Percentiles rank a stretch among this genome's conserved stretches.
These are phyloP conservation scores for Kodamaea arcana DNA, from an alignment of 1,139 yeast species.

Conservation along the genomic window DNA sequence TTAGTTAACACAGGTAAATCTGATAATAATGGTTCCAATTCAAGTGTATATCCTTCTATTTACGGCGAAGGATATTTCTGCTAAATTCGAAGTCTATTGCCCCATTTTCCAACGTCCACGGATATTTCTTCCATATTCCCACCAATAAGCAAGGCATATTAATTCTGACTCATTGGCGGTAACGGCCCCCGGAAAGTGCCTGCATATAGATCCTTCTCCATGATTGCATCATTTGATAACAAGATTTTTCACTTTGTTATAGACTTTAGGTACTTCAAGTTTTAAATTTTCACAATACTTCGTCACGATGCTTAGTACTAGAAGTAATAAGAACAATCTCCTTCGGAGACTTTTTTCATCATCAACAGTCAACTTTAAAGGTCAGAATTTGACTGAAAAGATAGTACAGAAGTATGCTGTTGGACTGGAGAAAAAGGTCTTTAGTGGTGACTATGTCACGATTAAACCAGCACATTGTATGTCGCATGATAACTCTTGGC, in stretches of 20 bases:
- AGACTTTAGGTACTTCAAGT: background rate
- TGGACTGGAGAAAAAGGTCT: slow-evolving; percentile 69
- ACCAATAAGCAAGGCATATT: background rate
- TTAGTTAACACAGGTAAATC: no score
- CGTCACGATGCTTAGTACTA: background rate
- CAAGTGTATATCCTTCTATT: no score
- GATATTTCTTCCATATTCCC: background rate
- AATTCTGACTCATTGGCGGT: slow-evolving; percentile 1
- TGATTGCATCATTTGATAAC: background rate
- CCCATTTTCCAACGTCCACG: no score
- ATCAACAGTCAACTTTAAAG: slow-evolving; percentile 13
- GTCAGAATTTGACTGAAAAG: slow-evolving; percentile 90
- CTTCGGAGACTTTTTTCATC: background rate
- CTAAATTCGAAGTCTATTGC: no score
- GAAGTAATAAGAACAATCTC: background rate
- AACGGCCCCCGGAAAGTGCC: background rate
- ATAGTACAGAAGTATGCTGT: slow-evolving; percentile 92
- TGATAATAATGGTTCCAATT: no score
- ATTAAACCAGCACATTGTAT: slow-evolving; percentile 95
- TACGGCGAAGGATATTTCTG: no score
- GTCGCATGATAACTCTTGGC: slow-evolving; percentile 99
- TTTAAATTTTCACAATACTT: background rate
- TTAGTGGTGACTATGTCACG: slow-evolving; percentile 90
- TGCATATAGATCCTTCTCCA: background rate
- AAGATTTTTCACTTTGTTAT: background rate